phyloP scores from a whole-genome alignment of 768 basidiomycete species.

The Coprinellus micaceus region DNA sequence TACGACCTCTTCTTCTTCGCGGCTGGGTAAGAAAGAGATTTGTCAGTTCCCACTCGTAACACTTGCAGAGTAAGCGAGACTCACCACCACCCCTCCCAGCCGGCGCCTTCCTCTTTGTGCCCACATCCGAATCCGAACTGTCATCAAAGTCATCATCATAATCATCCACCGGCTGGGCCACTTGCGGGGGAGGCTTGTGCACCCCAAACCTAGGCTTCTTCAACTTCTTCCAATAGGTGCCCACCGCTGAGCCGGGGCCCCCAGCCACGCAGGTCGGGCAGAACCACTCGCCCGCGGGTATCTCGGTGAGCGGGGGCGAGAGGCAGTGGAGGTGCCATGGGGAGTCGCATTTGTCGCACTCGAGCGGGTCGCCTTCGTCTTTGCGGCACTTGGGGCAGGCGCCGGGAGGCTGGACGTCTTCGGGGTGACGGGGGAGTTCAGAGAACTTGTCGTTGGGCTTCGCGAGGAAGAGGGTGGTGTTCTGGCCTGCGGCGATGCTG shows the following conservation, averaged over 20 bases:
- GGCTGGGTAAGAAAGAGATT: slow-evolving; percentile 4
- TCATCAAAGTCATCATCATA: slow-evolving; percentile 4
- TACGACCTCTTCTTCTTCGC: slow-evolving; percentile 31
- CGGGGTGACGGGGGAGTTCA: slow-evolving; percentile 78
- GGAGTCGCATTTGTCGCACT: slow-evolving; percentile 94
- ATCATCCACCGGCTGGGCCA: slow-evolving; percentile 14
- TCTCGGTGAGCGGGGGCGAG: slow-evolving; percentile 64
- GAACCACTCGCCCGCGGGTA: slow-evolving; percentile 93
- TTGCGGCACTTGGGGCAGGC: slow-evolving; percentile 68
- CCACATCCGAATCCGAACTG: neutral
- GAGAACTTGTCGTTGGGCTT: slow-evolving; percentile 69
- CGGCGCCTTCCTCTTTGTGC: slow-evolving; percentile 16
- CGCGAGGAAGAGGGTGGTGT: slow-evolving; percentile 81
- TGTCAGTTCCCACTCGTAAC: neutral
- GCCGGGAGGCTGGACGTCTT: slow-evolving; percentile 63
- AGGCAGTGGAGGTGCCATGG: slow-evolving; percentile 86
- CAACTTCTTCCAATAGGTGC: slow-evolving; percentile 27
- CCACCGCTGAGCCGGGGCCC: slow-evolving; percentile 55
- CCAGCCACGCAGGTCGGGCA: slow-evolving; percentile 64
- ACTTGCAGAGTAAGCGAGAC: slow-evolving; percentile 1
- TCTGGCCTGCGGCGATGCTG: slow-evolving; percentile 83
- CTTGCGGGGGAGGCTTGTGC: slow-evolving; percentile 13
- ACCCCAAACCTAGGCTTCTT: slow-evolving; percentile 22
- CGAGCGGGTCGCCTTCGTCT: slow-evolving; percentile 73
- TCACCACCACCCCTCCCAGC: slow-evolving; percentile 15